These are phyloP conservation scores for Ophiostoma ips DNA, from an alignment of 2,329 filamentous ascomycete genomes.

Conservation along the genomic window DNA sequence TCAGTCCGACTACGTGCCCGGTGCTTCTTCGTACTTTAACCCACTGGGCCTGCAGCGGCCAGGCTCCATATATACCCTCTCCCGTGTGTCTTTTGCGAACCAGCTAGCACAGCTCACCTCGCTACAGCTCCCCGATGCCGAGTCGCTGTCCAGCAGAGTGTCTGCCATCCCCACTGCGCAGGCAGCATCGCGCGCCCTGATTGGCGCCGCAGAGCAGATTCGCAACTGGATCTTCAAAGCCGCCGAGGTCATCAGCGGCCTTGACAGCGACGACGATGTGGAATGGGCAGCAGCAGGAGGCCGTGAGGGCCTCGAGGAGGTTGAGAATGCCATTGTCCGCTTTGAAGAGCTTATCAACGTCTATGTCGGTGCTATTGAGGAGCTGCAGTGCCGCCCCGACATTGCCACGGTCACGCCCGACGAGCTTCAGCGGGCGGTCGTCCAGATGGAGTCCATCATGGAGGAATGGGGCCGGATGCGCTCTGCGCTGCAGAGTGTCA, in stretches of 20 bases:
- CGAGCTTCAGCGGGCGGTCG: slow-evolving; percentile 61
- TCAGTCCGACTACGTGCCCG: slow-evolving; percentile 31
- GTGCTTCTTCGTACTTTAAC: slow-evolving; percentile 50
- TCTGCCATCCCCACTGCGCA: slow-evolving; percentile 73
- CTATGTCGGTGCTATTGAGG: slow-evolving; percentile 88
- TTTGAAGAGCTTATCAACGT: slow-evolving; percentile 86
- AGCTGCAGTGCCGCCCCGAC: slow-evolving; percentile 67
- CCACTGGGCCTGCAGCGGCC: slow-evolving; percentile 52
- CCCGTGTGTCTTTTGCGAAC: slow-evolving; percentile 79
- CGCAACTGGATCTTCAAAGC: slow-evolving; percentile 88
- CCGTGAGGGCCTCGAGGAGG: slow-evolving; percentile 61
- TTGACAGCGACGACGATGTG: slow-evolving; percentile 93
- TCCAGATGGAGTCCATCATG: slow-evolving; percentile 80
- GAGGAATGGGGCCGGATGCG: slow-evolving; percentile 76
- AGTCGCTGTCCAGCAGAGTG: slow-evolving; percentile 69
- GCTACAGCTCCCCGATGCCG: slow-evolving; percentile 74
- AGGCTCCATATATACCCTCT: slow-evolving; percentile 87
- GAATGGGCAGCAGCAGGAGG: slow-evolving; percentile 92
- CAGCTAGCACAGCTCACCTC: slow-evolving; percentile 88
- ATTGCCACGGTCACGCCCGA: slow-evolving; percentile 56
- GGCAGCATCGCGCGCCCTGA: slow-evolving; percentile 68
- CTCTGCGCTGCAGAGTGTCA: slow-evolving; percentile 60
- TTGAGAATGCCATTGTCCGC: slow-evolving; percentile 59
- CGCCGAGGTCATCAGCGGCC: slow-evolving; percentile 69
- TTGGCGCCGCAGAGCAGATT: slow-evolving; percentile 83